phyloP scores from a whole-genome alignment of 495 filamentous ascomycete species.

The Cercophora newfieldiana region DNA sequence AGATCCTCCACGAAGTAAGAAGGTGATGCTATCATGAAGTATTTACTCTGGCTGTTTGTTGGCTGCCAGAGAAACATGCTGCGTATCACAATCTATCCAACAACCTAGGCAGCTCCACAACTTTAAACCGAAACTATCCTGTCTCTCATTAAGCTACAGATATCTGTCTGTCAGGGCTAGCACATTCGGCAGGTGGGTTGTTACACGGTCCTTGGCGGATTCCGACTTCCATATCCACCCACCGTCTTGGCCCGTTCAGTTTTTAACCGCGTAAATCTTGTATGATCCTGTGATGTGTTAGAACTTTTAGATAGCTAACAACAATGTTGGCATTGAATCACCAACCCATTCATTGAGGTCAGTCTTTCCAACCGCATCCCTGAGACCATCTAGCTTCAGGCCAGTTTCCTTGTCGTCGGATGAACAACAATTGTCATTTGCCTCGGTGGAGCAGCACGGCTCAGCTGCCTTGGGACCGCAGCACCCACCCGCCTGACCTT shows the following conservation, averaged over 20 bases:
- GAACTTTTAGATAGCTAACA: neutral
- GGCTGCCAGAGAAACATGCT: too few species aligned
- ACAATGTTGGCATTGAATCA: slow-evolving; percentile 29
- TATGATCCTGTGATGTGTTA: slow-evolving; percentile 40
- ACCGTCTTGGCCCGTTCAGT: neutral
- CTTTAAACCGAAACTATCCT: too few species aligned
- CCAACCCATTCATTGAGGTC: slow-evolving; percentile 57
- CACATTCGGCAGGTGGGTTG: too few species aligned
- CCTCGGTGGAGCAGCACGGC: neutral
- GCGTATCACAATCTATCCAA: too few species aligned
- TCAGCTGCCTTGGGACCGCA: slow-evolving; percentile 5
- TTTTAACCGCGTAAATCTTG: slow-evolving; percentile 47
- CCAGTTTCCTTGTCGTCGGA: neutral
- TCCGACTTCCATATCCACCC: too few species aligned
- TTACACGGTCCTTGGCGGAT: too few species aligned
- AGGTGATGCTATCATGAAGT: too few species aligned
- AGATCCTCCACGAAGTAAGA: neutral
- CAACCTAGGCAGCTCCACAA: too few species aligned
- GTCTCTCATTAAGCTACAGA: too few species aligned
- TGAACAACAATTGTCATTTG: neutral
- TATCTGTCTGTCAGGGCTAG: too few species aligned
- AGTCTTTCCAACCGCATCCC: slow-evolving; percentile 9
- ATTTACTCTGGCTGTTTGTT: too few species aligned
- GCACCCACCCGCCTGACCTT: neutral
- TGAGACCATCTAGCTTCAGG: neutral